Evolutionary conservation across 352 stramenopile species (phyloP).

Genomic region (Phytophthora pinifolia): DNA sequence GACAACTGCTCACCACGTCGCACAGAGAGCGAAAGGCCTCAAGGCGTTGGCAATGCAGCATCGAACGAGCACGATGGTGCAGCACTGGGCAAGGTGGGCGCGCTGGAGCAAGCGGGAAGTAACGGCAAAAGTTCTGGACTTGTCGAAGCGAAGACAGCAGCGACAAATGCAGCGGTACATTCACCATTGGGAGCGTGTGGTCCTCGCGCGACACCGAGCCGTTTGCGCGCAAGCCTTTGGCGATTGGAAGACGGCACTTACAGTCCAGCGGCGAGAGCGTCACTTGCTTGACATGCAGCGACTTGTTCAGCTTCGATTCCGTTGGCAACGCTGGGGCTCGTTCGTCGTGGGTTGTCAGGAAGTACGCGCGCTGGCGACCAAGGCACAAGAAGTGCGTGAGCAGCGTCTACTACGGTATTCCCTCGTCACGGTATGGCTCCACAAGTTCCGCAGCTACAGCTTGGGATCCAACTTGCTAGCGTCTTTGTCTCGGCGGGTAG

Average conservation of each 20-base stretch:
- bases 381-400: slow-evolving; percentile 3
- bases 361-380: slow-evolving; percentile 2
- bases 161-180: slow-evolving; percentile 9
- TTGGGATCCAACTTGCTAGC: slow-evolving; percentile 11
- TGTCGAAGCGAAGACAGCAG: slow-evolving; percentile 8
- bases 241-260: slow-evolving; percentile 19
- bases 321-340: slow-evolving; percentile 21
- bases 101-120: slow-evolving; percentile 25
- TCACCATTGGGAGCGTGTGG: slow-evolving; percentile 10
- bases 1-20: slow-evolving; percentile 13
- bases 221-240: slow-evolving; percentile 13
- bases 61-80: slow-evolving; percentile 16
- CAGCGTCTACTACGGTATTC: slow-evolving; percentile 7
- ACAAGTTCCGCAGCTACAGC: slow-evolving; percentile 23
- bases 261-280: slow-evolving; percentile 13
- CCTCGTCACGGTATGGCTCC: slow-evolving; percentile 18
- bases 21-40: slow-evolving; percentile 1
- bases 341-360: not conserved
- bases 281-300: slow-evolving; percentile 13
- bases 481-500: slow-evolving; percentile 4
- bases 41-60: slow-evolving; percentile 9
- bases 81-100: slow-evolving; percentile 32
- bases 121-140: slow-evolving; percentile 8
- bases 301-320: slow-evolving; percentile 24
- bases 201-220: slow-evolving; percentile 6